phyloP scores from a whole-genome alignment of 139 green algal genomes.

The Chlamydomonas sphaeroides region DNA sequence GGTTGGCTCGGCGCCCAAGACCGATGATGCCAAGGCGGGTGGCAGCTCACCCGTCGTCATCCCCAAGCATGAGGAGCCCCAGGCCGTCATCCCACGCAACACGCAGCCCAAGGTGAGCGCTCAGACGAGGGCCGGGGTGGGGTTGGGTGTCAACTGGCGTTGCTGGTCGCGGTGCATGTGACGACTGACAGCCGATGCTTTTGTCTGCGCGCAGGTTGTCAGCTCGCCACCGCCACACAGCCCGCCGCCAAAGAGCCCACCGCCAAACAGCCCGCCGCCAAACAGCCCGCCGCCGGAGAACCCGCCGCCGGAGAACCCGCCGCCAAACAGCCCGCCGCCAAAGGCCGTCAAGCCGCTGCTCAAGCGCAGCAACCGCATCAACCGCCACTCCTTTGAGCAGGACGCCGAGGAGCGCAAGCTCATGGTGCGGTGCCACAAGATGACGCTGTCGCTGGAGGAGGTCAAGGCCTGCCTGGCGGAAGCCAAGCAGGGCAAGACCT shows the following conservation, averaged over 20 bases:
- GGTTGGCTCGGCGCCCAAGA: not conserved
- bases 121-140: too few species aligned
- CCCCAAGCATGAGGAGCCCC: constrained; percentile 15
- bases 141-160: too few species aligned
- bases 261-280: not conserved
- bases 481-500: not conserved
- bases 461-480: constrained; percentile 29
- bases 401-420: not conserved
- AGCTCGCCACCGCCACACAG: too few species aligned
- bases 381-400: too few species aligned
- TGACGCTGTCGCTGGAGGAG: constrained; percentile 28
- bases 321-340: not conserved
- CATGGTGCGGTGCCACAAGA: constrained; percentile 43
- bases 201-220: too few species aligned
- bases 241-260: too few species aligned
- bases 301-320: not conserved
- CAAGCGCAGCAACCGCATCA: too few species aligned
- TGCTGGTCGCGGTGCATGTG: too few species aligned
- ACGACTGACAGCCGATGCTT: too few species aligned
- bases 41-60: not conserved
- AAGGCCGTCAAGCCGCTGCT: too few species aligned
- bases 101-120: constrained; percentile 1
- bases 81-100: constrained; percentile 15
- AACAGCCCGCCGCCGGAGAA: not conserved
- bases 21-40: not conserved